Evolutionary conservation across 2,329 filamentous ascomycete genomes (phyloP).

Genomic region (Septoria linicola): DNA sequence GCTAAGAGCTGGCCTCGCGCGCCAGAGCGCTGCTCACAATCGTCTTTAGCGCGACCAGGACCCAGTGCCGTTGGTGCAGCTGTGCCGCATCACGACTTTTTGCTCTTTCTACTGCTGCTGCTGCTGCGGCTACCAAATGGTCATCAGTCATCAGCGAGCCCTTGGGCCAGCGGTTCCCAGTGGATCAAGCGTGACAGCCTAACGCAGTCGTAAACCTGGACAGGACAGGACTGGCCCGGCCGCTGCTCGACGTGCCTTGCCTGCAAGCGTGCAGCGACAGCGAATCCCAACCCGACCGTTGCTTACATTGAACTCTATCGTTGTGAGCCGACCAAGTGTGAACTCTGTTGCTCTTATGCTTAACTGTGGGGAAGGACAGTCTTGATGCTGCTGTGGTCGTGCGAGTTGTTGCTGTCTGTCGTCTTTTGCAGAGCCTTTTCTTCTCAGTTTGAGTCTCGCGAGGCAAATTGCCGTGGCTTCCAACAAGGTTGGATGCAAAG

Average conservation of each 20-base stretch:
- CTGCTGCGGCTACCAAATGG: neutral
- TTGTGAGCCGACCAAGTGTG: conserved; percentile 27
- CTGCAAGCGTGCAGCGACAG: conserved; percentile 17
- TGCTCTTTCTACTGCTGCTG: neutral
- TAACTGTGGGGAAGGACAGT: conserved; percentile 30
- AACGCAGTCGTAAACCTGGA: conserved; percentile 5
- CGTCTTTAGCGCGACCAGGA: conserved; percentile 22
- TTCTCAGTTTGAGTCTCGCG: no score
- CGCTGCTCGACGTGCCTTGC: conserved; percentile 19
- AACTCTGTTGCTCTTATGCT: conserved; percentile 36
- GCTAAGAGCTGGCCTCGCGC: neutral
- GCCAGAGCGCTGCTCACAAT: conserved; percentile 22
- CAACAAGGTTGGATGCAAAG: no score
- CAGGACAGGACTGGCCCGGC: conserved; percentile 5
- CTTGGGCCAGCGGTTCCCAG: conserved; percentile 22
- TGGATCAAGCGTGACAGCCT: conserved; percentile 13
- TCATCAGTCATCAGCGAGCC: conserved; percentile 8
- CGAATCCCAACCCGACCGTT: conserved; percentile 29
- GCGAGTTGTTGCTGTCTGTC: neutral
- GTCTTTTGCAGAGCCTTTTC: no score
- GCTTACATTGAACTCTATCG: conserved; percentile 31
- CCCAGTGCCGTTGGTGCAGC: conserved; percentile 14
- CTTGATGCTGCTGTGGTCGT: conserved; percentile 1
- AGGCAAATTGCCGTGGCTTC: no score
- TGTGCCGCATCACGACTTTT: neutral